A percentile compares a stretch with the other conserved stretches of the same genome.
Evolutionary conservation across 441 rosid genomes (phyloP).

Genomic region (Jatropha multifida): DNA sequence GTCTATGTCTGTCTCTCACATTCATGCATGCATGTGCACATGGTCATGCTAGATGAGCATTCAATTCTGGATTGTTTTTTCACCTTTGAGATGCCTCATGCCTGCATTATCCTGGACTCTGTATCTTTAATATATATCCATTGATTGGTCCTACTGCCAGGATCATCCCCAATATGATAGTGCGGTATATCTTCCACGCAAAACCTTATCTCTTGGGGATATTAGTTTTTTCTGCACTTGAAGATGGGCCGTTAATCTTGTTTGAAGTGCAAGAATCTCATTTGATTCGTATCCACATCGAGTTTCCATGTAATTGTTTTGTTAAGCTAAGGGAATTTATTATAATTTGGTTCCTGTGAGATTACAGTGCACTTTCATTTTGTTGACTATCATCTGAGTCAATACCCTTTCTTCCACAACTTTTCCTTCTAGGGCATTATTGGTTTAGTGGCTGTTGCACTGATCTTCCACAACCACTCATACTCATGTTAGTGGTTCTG

Average conservation of each 20-base stretch:
- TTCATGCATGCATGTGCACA: not conserved
- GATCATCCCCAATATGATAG: not conserved
- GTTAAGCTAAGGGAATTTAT: not conserved
- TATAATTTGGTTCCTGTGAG: not conserved
- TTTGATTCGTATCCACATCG: not conserved
- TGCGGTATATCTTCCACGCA: not conserved
- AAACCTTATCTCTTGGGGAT: not conserved
- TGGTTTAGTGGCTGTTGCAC: slow-evolving; percentile 18
- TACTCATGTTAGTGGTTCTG: not conserved
- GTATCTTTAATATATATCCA: not conserved
- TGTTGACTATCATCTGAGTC: not conserved
- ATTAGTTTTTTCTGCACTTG: not conserved
- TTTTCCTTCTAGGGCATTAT: not conserved
- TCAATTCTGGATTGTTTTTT: not conserved
- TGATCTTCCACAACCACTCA: not conserved
- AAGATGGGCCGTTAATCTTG: not conserved
- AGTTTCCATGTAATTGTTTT: not conserved
- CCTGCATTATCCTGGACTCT: not conserved
- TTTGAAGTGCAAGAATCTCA: not conserved
- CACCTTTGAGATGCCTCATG: not conserved
- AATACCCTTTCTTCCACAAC: not conserved
- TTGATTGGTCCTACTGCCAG: not conserved
- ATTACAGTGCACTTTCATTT: not conserved
- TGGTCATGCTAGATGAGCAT: not conserved
- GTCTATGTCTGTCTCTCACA: not conserved